Conservation (phyloP, 2,329 filamentous ascomycete genomes). For the Fusarium globosum region DNA sequence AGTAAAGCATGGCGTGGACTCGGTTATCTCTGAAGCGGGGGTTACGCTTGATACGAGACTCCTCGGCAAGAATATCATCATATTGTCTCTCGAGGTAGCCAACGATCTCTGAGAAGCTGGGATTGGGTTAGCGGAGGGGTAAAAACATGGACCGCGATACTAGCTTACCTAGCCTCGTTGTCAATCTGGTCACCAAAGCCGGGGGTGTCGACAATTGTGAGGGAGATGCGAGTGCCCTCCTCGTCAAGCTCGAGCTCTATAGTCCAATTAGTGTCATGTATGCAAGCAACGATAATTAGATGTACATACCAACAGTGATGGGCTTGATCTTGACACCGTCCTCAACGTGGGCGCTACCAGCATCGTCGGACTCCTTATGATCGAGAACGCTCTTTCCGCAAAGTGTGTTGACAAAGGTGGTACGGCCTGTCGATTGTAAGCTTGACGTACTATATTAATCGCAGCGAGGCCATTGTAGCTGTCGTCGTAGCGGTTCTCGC, state of each 20-base stretch:
- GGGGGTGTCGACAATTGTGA: conserved; percentile 98
- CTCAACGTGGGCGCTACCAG: conserved; percentile 87
- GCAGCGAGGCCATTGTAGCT: conserved; percentile 13
- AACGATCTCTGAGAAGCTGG: conserved; percentile 95
- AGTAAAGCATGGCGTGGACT: conserved; percentile 98
- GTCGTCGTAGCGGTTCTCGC: conserved; percentile 25
- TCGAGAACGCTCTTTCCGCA: conserved; percentile 93
- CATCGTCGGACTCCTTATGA: conserved; percentile 94
- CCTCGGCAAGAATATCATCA: conserved; percentile 98
- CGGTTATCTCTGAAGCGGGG: conserved; percentile 99
- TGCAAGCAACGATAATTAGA: conserved; percentile 6
- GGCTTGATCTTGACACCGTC: conserved; percentile 99
- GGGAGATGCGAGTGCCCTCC: conserved; percentile 96
- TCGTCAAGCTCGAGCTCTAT: conserved; percentile 94
- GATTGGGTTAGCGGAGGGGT: conserved; percentile 13
- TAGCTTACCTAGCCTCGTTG: conserved; percentile 89
- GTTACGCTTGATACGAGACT: conserved; percentile 99
- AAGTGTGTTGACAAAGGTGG: conserved; percentile 99
- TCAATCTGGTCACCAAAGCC: conserved; percentile 99
- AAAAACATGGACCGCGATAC: not conserved
- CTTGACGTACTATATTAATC: conserved; percentile 22
- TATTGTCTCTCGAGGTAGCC: conserved; percentile 99
- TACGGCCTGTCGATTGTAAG: conserved; percentile 75
- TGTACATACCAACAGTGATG: conserved; percentile 84
- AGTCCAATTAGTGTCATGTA: conserved; percentile 41